Percentiles rank a stretch among this genome's conserved stretches.
Conservation (phyloP, 306 rosid genomes). For the Dicorynia guianensis region DNA sequence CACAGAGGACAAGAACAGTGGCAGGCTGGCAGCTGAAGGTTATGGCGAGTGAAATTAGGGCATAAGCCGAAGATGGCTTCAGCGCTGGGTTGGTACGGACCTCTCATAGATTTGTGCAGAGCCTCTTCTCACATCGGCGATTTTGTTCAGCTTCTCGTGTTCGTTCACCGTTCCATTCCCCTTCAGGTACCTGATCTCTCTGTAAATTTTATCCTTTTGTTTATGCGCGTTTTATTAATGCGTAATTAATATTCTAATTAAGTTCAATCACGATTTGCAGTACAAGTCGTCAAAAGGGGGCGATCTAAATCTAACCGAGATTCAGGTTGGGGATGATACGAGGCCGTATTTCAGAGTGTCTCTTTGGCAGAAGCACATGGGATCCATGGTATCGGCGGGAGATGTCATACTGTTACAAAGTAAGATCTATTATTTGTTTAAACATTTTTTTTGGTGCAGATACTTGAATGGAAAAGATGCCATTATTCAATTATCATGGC, state of each 20-base stretch:
- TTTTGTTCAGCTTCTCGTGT: constrained; percentile 82
- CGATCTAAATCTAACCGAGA: constrained; percentile 60
- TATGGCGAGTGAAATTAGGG: background rate
- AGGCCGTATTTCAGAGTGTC: constrained; percentile 70
- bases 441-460: too few species aligned
- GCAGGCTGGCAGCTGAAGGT: background rate
- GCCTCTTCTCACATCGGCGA: constrained; percentile 68
- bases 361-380: constrained; percentile 73
- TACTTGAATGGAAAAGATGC: background rate
- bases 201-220: background rate
- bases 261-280: constrained; percentile 40
- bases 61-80: constrained; percentile 51
- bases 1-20: background rate
- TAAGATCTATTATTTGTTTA: constrained; percentile 12
- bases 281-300: constrained; percentile 65
- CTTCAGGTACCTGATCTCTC: constrained; percentile 57
- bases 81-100: constrained; percentile 88
- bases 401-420: constrained; percentile 72
- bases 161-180: constrained; percentile 70
- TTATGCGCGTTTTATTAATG: background rate
- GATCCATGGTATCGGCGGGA: constrained; percentile 55
- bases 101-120: constrained; percentile 68
- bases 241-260: background rate
- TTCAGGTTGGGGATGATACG: constrained; percentile 84
- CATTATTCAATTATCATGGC: background rate